Percentiles rank a stretch among this genome's conserved stretches.
Evolutionary conservation across 768 basidiomycete species (phyloP).

Genomic region (Tricholoma terreum): DNA sequence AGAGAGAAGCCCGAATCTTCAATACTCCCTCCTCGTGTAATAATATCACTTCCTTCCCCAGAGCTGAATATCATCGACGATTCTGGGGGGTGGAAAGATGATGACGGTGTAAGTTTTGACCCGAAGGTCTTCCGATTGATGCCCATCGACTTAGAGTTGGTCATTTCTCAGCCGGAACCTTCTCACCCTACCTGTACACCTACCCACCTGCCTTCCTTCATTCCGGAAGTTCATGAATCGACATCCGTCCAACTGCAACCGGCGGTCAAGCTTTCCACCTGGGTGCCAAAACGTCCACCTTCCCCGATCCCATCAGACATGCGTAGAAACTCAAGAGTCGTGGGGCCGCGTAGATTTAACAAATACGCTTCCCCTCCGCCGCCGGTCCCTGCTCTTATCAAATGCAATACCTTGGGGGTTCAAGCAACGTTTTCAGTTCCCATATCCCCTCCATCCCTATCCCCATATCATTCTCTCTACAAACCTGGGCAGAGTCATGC

Average conservation of each 20-base stretch:
- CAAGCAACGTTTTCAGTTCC: background rate
- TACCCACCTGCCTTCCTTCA: background rate
- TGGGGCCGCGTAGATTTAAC: slow-evolving; percentile 2
- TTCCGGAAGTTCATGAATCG: background rate
- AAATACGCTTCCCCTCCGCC: no score
- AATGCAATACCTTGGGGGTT: background rate
- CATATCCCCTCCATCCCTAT: slow-evolving; percentile 4
- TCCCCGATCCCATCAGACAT: slow-evolving; percentile 12
- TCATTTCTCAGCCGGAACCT: background rate
- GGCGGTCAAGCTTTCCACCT: slow-evolving; percentile 5
- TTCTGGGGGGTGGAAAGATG: background rate
- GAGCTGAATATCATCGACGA: slow-evolving; percentile 2
- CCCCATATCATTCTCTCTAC: background rate
- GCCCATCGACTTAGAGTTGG: no score
- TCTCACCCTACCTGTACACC: no score
- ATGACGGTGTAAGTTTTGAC: background rate
- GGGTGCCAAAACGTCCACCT: slow-evolving; percentile 17
- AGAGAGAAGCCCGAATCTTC: slow-evolving; percentile 5
- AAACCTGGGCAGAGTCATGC: background rate
- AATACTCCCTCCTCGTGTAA: slow-evolving; percentile 11
- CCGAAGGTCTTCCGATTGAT: background rate
- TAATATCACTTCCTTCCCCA: slow-evolving; percentile 11
- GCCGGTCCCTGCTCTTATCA: slow-evolving; percentile 2
- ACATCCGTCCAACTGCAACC: background rate
- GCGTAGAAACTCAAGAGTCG: slow-evolving; percentile 4